These are phyloP conservation scores for Ganoderma leucocontextum DNA, from an alignment of 1,284 basidiomycete genomes.

Conservation along the genomic window DNA sequence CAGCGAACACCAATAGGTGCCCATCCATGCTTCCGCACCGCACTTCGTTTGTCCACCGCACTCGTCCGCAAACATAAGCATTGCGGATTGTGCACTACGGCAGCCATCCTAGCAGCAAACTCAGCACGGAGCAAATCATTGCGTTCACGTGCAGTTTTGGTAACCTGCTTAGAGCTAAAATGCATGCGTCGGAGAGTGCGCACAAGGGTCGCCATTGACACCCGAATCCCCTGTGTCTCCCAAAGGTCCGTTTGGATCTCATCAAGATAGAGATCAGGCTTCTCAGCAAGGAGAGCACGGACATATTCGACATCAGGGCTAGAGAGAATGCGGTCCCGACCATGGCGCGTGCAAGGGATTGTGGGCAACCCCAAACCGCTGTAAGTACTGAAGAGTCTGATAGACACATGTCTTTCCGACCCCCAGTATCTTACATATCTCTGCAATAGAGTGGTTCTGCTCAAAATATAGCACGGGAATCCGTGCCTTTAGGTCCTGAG, in stretches of 20 bases:
- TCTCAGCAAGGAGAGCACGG: constrained; percentile 3
- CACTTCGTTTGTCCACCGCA: constrained; percentile 12
- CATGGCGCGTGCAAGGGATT: too few relatives aligned
- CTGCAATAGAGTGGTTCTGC: not conserved
- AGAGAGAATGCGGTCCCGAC: too few relatives aligned
- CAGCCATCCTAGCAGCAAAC: constrained; percentile 10
- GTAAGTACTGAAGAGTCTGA: not conserved
- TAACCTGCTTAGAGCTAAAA: constrained; percentile 8
- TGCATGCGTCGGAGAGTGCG: constrained; percentile 11
- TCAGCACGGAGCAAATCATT: constrained; percentile 17
- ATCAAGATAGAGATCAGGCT: constrained; percentile 17
- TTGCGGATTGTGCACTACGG: not conserved
- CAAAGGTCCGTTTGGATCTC: constrained; percentile 11
- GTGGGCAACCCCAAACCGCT: too few relatives aligned
- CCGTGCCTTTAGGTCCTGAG: not conserved
- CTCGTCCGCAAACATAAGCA: constrained; percentile 20
- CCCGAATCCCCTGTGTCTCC: constrained; percentile 1
- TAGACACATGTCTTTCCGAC: not conserved
- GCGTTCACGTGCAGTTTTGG: constrained; percentile 16
- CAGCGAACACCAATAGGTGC: constrained; percentile 9
- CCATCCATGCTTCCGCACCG: constrained; percentile 10
- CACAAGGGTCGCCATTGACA: constrained; percentile 13
- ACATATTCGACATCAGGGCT: constrained; percentile 1
- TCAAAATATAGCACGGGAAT: constrained; percentile 1
- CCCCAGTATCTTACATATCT: constrained; percentile 4